These are phyloP conservation scores for Xylariaceae sp. DNA, from an alignment of 2,329 filamentous ascomycete genomes.

Conservation along the genomic window DNA sequence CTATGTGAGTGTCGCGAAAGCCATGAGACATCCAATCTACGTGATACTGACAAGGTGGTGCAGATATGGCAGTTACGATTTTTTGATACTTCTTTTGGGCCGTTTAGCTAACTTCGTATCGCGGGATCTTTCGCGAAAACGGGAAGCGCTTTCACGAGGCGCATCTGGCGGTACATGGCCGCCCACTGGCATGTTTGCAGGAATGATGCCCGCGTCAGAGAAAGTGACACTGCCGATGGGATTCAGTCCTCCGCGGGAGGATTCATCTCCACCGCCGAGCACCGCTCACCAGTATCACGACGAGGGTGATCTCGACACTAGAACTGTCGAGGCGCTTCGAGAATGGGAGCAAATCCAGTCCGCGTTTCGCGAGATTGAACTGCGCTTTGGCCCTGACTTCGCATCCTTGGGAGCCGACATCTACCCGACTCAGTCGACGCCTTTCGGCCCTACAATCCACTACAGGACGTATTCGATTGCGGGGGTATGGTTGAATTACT, in stretches of 20 bases:
- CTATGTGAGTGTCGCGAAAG: constrained; percentile 49
- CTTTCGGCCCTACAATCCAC: constrained; percentile 75
- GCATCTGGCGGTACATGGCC: constrained; percentile 46
- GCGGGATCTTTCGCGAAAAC: constrained; percentile 72
- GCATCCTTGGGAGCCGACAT: constrained; percentile 67
- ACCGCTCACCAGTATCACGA: constrained; percentile 37
- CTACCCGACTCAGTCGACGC: constrained; percentile 56
- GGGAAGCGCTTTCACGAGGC: constrained; percentile 57
- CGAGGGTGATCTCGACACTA: constrained; percentile 55
- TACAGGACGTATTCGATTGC: constrained; percentile 86
- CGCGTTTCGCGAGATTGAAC: constrained; percentile 63
- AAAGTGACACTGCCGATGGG: constrained; percentile 48
- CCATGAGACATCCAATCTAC: background rate
- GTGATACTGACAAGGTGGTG: constrained; percentile 23
- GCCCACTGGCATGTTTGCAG: constrained; percentile 46
- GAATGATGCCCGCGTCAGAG: constrained; percentile 50
- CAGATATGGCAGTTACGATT: constrained; percentile 84
- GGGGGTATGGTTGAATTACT: constrained; percentile 80
- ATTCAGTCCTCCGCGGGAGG: constrained; percentile 46
- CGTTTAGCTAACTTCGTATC: constrained; percentile 74
- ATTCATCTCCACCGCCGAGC: constrained; percentile 35
- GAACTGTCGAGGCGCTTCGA: constrained; percentile 61
- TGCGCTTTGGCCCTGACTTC: constrained; percentile 68
- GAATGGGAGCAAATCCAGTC: constrained; percentile 75
- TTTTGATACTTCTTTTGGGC: constrained; percentile 75